phyloP scores from a whole-genome alignment of 805 yeast genomes.

The Saturnispora halmiae region DNA sequence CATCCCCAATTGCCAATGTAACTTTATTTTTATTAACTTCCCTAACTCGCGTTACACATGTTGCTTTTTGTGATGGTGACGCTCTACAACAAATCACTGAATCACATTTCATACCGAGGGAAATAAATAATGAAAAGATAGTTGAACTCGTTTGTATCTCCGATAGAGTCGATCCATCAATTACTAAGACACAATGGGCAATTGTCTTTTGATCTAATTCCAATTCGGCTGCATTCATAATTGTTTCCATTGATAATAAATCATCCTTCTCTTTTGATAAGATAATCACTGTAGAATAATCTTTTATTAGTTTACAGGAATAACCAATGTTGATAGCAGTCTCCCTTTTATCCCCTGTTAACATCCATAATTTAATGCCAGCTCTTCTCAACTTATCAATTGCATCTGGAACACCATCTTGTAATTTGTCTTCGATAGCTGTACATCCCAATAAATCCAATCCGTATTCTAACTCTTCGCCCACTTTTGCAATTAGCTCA shows the following conservation, averaged over 20 bases:
- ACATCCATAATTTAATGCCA: constrained; percentile 94
- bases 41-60: constrained; percentile 77
- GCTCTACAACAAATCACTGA: constrained; percentile 95
- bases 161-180: constrained; percentile 85
- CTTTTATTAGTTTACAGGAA: constrained; percentile 87
- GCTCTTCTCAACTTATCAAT: constrained; percentile 89
- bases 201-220: constrained; percentile 65
- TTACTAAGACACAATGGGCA: constrained; percentile 90
- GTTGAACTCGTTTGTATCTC: constrained; percentile 67
- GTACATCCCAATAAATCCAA: constrained; percentile 80
- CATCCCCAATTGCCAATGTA: constrained; percentile 95
- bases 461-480: constrained; percentile 61
- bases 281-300: constrained; percentile 81
- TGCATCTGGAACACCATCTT: constrained; percentile 93
- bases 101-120: constrained; percentile 77
- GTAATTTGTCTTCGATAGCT: constrained; percentile 94
- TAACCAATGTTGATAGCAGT: constrained; percentile 97
- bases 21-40: constrained; percentile 58
- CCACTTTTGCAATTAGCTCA: constrained; percentile 57
- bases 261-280: constrained; percentile 29
- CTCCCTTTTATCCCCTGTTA: constrained; percentile 96
- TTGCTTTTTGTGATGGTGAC: constrained; percentile 92
- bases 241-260: constrained; percentile 27
- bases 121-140: constrained; percentile 66
- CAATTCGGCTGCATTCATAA: constrained; percentile 65